These are phyloP conservation scores for Penicillium verrucosum DNA, from an alignment of 2,329 filamentous ascomycete species.

Conservation along the genomic window DNA sequence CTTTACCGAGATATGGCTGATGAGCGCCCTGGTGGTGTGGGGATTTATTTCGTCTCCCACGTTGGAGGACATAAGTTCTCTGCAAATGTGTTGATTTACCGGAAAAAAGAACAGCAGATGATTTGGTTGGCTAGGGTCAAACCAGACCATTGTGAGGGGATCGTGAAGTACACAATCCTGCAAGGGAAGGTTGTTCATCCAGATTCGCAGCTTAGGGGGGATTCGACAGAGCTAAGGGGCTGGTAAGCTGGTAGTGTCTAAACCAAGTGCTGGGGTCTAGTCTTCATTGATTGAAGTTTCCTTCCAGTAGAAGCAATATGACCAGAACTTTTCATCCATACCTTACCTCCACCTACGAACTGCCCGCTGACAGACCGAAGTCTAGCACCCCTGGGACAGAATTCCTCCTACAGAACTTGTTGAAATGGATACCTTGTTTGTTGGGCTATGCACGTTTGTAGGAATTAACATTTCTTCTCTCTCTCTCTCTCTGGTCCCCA, in stretches of 20 bases:
- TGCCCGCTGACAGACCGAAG: too few species aligned
- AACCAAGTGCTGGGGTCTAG: not conserved
- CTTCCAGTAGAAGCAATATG: too few species aligned
- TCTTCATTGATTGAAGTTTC: not conserved
- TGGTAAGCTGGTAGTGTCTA: constrained; percentile 58
- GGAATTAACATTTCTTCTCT: too few species aligned
- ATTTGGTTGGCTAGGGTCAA: constrained; percentile 84
- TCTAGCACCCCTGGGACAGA: too few species aligned
- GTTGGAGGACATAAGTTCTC: constrained; percentile 92
- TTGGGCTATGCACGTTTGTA: too few species aligned
- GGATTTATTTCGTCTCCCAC: constrained; percentile 88
- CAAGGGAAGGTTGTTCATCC: constrained; percentile 89
- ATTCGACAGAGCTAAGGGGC: constrained; percentile 69
- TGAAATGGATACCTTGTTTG: too few species aligned
- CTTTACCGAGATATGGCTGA: constrained; percentile 81
- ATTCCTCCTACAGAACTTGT: too few species aligned
- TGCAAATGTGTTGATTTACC: constrained; percentile 85
- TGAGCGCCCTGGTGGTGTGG: constrained; percentile 77
- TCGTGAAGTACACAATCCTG: constrained; percentile 78
- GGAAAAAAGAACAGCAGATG: constrained; percentile 47
- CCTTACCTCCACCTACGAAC: too few species aligned
- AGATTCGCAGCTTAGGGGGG: constrained; percentile 74
- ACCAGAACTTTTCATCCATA: too few species aligned
- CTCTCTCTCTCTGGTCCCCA: too few species aligned
- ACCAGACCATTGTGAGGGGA: constrained; percentile 83